Conservation (phyloP, 495 filamentous ascomycete genomes). For the Annulohypoxylon maeteangense region DNA sequence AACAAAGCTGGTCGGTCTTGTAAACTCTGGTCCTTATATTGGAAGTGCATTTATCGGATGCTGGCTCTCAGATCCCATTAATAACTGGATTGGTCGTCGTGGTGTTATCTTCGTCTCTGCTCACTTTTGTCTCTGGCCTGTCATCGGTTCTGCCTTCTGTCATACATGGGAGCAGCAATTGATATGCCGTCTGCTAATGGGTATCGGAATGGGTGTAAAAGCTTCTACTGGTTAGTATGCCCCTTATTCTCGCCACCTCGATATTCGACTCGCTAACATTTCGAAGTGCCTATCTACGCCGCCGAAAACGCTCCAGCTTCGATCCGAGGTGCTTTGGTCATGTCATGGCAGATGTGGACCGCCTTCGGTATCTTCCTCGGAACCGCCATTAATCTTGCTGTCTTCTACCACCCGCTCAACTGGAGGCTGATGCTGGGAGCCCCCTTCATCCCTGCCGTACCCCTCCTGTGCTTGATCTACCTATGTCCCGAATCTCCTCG, state of each 20-base stretch:
- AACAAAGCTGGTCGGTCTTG: constrained; percentile 54
- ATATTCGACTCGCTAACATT: constrained; percentile 51
- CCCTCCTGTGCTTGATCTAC: constrained; percentile 71
- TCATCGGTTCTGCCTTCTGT: constrained; percentile 73
- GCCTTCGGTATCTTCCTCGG: constrained; percentile 84
- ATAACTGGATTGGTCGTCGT: constrained; percentile 71
- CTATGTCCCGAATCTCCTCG: constrained; percentile 80
- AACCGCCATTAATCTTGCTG: constrained; percentile 74
- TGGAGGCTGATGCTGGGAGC: constrained; percentile 86
- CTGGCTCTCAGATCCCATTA: constrained; percentile 78
- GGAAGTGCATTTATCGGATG: constrained; percentile 64
- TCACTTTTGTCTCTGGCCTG: constrained; percentile 69
- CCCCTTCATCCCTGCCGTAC: constrained; percentile 80
- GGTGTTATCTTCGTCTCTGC: constrained; percentile 75
- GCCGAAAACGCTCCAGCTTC: constrained; percentile 79
- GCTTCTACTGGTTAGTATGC: constrained; percentile 53
- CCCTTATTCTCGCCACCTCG: not conserved
- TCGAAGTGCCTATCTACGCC: constrained; percentile 74
- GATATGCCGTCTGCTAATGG: constrained; percentile 70
- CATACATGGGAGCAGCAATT: constrained; percentile 73
- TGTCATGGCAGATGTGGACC: constrained; percentile 89
- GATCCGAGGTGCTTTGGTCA: constrained; percentile 82
- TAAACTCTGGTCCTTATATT: constrained; percentile 65
- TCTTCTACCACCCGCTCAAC: constrained; percentile 62
- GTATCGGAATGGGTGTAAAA: constrained; percentile 76